Conservation (phyloP, 345 rosid species). For the Lumnitzera racemosa region DNA sequence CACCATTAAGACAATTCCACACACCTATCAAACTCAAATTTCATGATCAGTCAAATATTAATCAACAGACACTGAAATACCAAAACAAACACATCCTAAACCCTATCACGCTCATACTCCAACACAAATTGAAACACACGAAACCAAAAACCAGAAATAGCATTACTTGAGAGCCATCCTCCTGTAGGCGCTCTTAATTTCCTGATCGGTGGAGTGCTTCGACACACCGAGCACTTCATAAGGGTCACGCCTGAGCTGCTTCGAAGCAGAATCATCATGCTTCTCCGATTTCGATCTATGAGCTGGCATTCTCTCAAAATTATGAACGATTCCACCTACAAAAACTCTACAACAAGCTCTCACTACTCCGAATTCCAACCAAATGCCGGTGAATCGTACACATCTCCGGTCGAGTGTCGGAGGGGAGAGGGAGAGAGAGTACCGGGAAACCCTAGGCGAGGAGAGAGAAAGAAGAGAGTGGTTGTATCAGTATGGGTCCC, state of each 20-base stretch:
- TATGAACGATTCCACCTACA: background rate
- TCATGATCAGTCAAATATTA: too few relatives aligned
- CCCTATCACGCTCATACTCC: background rate
- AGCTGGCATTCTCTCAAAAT: slow-evolving; percentile 39
- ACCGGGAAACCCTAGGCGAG: slow-evolving; percentile 8
- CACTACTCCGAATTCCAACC: background rate
- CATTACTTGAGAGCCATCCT: slow-evolving; percentile 90
- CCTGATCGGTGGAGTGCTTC: slow-evolving; percentile 80
- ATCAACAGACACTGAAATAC: too few relatives aligned
- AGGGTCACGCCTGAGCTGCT: slow-evolving; percentile 84
- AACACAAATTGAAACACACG: background rate
- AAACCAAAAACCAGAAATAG: slow-evolving; percentile 7
- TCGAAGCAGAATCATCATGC: slow-evolving; percentile 42
- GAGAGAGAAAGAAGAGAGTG: background rate
- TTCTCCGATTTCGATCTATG: slow-evolving; percentile 69
- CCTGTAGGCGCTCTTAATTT: slow-evolving; percentile 83
- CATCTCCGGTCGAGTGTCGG: background rate
- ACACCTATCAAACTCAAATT: too few relatives aligned
- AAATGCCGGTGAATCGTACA: background rate
- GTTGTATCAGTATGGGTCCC: background rate
- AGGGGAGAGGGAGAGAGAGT: background rate
- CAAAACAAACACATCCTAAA: background rate
- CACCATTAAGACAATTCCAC: too few relatives aligned
- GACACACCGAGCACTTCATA: slow-evolving; percentile 81
- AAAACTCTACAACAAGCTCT: slow-evolving; percentile 9